Evolutionary conservation across 495 filamentous ascomycete species (phyloP).

Genomic region (Aspergillus hancockii): DNA sequence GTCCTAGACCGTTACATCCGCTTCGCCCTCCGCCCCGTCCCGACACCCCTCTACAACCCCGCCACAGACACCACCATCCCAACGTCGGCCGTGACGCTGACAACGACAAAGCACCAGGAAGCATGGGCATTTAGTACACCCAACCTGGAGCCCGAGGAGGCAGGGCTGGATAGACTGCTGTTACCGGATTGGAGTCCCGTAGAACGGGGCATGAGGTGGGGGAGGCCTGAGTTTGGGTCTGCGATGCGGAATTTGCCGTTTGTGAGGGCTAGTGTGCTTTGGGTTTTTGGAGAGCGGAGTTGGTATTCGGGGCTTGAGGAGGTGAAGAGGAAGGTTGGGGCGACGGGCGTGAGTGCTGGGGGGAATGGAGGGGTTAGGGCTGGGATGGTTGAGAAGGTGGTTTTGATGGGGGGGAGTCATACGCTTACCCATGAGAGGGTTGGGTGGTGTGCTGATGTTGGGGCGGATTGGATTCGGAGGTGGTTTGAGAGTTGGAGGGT

Average conservation of each 20-base stretch:
- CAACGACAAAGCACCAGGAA: slow-evolving; percentile 66
- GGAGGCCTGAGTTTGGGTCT: slow-evolving; percentile 33
- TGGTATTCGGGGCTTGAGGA: slow-evolving; percentile 47
- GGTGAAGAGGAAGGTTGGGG: slow-evolving; percentile 58
- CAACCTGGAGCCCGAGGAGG: slow-evolving; percentile 21
- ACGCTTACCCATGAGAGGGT: slow-evolving; percentile 70
- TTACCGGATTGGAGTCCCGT: slow-evolving; percentile 47
- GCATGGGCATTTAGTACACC: slow-evolving; percentile 35
- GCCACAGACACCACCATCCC: slow-evolving; percentile 26
- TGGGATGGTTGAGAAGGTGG: slow-evolving; percentile 58
- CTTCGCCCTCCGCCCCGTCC: slow-evolving; percentile 51
- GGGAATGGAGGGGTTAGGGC: slow-evolving; percentile 63
- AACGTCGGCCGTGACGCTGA: slow-evolving; percentile 48
- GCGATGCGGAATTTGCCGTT: slow-evolving; percentile 55
- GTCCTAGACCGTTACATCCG: slow-evolving; percentile 51
- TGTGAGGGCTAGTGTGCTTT: slow-evolving; percentile 65
- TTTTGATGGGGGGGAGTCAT: slow-evolving; percentile 62
- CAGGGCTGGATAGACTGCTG: slow-evolving; percentile 49
- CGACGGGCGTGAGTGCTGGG: slow-evolving; percentile 64
- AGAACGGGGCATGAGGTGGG: slow-evolving; percentile 14
- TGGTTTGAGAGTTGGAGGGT: slow-evolving; percentile 21
- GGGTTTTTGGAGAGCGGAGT: slow-evolving; percentile 63
- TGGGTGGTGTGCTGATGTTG: slow-evolving; percentile 38
- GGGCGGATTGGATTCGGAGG: slow-evolving; percentile 18
- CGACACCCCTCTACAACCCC: slow-evolving; percentile 43